These are phyloP conservation scores for Austroboletus niveus DNA, from an alignment of 1,284 basidiomycete species.

Conservation along the genomic window DNA sequence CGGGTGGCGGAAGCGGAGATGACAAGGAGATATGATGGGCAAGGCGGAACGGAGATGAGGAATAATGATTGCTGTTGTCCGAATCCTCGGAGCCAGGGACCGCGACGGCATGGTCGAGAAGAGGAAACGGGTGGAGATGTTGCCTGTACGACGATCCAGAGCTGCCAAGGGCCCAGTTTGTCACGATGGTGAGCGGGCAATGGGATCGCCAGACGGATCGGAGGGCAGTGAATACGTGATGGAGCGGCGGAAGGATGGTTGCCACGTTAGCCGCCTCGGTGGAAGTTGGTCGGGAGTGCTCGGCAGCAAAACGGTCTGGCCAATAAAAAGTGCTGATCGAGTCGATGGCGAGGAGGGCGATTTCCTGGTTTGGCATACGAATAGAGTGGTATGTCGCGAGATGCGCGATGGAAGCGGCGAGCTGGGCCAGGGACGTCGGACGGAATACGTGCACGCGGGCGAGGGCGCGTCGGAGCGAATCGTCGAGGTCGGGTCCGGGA, in stretches of 20 bases:
- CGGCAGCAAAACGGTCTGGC: constrained; percentile 64
- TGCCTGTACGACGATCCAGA: constrained; percentile 45
- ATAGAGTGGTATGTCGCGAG: constrained; percentile 56
- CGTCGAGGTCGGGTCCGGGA: constrained; percentile 20
- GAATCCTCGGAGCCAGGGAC: constrained; percentile 17
- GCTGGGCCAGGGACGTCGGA: constrained; percentile 61
- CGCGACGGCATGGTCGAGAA: constrained; percentile 15
- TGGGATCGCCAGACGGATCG: constrained; percentile 51
- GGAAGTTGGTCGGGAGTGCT: constrained; percentile 44
- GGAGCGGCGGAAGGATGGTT: constrained; percentile 23
- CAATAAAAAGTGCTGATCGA: constrained; percentile 77
- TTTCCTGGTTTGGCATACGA: constrained; percentile 48
- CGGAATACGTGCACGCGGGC: constrained; percentile 61
- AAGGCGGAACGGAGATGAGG: constrained; percentile 30
- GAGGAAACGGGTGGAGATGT: constrained; percentile 50
- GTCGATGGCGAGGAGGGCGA: constrained; percentile 69
- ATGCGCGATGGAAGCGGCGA: constrained; percentile 61
- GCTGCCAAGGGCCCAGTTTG: constrained; percentile 61
- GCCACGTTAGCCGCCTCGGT: constrained; percentile 13
- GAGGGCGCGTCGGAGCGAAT: constrained; percentile 45
- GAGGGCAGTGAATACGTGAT: constrained; percentile 49
- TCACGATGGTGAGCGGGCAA: constrained; percentile 52
- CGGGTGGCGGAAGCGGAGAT: constrained; percentile 22
- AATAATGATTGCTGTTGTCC: constrained; percentile 9
- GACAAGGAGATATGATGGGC: constrained; percentile 48